Conservation (phyloP, 1,284 basidiomycete species). For the Clitocybe nebularis region DNA sequence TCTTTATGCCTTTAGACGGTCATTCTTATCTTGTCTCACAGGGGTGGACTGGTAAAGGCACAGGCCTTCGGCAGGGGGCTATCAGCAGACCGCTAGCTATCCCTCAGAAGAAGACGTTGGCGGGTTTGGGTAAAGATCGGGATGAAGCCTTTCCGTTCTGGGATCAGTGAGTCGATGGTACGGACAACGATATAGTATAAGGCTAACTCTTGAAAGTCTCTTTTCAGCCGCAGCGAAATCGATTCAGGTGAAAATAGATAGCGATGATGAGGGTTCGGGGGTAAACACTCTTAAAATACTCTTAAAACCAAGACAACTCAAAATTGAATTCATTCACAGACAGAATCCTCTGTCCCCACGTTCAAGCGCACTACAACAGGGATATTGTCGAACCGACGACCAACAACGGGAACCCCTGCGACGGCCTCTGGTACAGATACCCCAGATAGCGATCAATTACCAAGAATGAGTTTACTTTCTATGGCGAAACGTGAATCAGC, state of each 20-base stretch:
- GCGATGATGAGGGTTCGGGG: slow-evolving; percentile 45
- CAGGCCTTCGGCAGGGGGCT: slow-evolving; percentile 65
- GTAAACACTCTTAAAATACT: slow-evolving; percentile 12
- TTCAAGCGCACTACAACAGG: slow-evolving; percentile 68
- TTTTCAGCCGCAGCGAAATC: slow-evolving; percentile 75
- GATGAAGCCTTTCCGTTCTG: slow-evolving; percentile 95
- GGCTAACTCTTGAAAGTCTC: slow-evolving; percentile 44
- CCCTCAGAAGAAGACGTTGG: slow-evolving; percentile 78
- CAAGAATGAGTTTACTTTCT: slow-evolving; percentile 53
- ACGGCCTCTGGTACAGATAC: slow-evolving; percentile 45
- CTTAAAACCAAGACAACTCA: no score
- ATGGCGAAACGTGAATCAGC: slow-evolving; percentile 78
- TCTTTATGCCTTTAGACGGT: slow-evolving; percentile 68
- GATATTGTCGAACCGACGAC: slow-evolving; percentile 71
- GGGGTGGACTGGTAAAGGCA: slow-evolving; percentile 86
- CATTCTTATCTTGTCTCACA: slow-evolving; percentile 76
- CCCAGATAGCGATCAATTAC: slow-evolving; percentile 30
- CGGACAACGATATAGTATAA: no score
- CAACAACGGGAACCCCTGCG: slow-evolving; percentile 45
- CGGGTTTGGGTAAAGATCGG: slow-evolving; percentile 85
- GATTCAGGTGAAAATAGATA: slow-evolving; percentile 65
- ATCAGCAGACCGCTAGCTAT: slow-evolving; percentile 72
- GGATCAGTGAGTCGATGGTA: slow-evolving; percentile 74
- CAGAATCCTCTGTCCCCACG: slow-evolving; percentile 18
- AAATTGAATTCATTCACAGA: no score